These are phyloP conservation scores for Cyberlindnera americana DNA, from an alignment of 805 yeast genomes.

Conservation along the genomic window DNA sequence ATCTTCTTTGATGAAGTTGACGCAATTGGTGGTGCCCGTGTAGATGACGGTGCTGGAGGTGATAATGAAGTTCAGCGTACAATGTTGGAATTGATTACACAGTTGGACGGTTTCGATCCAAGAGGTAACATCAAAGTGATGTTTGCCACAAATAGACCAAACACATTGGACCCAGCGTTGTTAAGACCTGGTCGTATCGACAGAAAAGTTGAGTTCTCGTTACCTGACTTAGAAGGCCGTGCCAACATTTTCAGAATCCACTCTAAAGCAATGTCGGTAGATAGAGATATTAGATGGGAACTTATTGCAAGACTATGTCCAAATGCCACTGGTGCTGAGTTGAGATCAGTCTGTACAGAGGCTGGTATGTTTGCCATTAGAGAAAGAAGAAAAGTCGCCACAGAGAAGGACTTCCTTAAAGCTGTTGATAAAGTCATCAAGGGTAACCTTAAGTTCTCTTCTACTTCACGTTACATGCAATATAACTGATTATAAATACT, in stretches of 20 bases:
- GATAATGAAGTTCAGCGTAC: conserved; percentile 99
- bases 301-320: conserved; percentile 96
- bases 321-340: conserved; percentile 97
- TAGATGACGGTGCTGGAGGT: conserved; percentile 99
- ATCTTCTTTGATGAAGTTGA: conserved; percentile 98
- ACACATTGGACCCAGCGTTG: conserved; percentile 95
- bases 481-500: too few species aligned
- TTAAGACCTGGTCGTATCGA: conserved; percentile 98
- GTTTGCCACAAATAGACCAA: conserved; percentile 99
- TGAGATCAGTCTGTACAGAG: conserved; percentile 97
- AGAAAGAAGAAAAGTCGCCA: conserved; percentile 96
- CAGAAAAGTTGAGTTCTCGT: conserved; percentile 94
- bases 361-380: conserved; percentile 99
- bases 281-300: conserved; percentile 98
- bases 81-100: conserved; percentile 97
- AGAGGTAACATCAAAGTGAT: conserved; percentile 98
- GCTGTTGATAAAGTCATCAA: conserved; percentile 98
- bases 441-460: conserved; percentile 96
- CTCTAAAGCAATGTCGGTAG: conserved; percentile 96
- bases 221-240: conserved; percentile 96
- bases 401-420: conserved; percentile 95
- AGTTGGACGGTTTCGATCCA: conserved; percentile 97
- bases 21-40: conserved; percentile 99
- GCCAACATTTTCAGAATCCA: conserved; percentile 97
- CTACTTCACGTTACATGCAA: conserved; percentile 98